Conservation (phyloP, 257 asterid species). For the Pogostemon cablin region DNA sequence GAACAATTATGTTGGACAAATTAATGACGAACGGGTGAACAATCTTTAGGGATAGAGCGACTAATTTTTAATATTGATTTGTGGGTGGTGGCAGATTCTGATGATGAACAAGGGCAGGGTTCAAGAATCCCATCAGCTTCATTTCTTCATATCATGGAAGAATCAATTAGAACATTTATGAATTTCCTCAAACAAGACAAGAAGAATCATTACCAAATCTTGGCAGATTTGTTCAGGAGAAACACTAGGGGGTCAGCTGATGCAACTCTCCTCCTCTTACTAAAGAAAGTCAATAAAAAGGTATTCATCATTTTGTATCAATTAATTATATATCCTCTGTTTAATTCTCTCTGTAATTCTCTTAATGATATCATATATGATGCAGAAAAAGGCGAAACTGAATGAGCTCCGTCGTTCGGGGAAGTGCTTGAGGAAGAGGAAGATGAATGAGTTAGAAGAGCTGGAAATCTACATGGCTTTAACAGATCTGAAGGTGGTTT, state of each 20-base stretch:
- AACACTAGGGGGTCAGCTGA: conserved; percentile 59
- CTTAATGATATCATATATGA: not conserved
- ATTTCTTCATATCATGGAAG: conserved; percentile 72
- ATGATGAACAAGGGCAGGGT: conserved; percentile 48
- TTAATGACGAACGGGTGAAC: too few species aligned
- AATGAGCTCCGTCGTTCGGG: conserved; percentile 61
- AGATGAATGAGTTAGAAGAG: conserved; percentile 53
- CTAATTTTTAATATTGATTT: too few species aligned
- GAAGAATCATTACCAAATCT: conserved; percentile 56
- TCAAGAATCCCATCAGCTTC: conserved; percentile 82
- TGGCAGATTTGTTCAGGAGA: conserved; percentile 63
- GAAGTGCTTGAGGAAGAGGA: conserved; percentile 56
- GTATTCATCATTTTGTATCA: conserved; percentile 28
- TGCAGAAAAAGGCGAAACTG: conserved; percentile 73
- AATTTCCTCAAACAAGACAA: conserved; percentile 79
- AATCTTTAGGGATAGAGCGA: too few species aligned
- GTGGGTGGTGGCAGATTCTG: conserved; percentile 46
- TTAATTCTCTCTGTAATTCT: too few species aligned
- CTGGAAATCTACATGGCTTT: conserved; percentile 71
- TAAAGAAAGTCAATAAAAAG: conserved; percentile 76
- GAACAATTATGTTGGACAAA: too few species aligned
- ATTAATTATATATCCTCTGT: too few species aligned
- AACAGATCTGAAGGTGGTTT: conserved; percentile 77
- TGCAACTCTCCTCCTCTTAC: conserved; percentile 61
- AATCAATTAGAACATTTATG: conserved; percentile 82